Evolutionary conservation across 2,329 filamentous ascomycete genomes (phyloP).

Genomic region (Bipolaris bicolor): DNA sequence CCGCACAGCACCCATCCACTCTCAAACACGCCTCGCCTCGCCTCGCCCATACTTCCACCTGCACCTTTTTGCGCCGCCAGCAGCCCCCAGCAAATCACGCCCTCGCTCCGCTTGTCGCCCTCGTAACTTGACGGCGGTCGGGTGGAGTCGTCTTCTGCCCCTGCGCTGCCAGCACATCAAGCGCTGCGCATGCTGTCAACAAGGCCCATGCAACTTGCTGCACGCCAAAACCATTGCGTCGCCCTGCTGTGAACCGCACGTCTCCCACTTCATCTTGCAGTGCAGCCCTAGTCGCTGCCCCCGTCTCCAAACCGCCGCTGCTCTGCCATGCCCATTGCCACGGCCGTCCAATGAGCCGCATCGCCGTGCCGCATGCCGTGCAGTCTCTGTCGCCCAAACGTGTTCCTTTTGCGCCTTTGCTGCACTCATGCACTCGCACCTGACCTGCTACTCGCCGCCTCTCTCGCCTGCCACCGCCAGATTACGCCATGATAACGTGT

Average conservation of each 20-base stretch:
- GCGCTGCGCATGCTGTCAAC: slow-evolving; percentile 40
- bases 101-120: slow-evolving; percentile 19
- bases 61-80: slow-evolving; percentile 12
- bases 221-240: slow-evolving; percentile 36
- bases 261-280: slow-evolving; percentile 37
- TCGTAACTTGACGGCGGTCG: slow-evolving; percentile 29
- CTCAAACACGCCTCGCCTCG: slow-evolving; percentile 16
- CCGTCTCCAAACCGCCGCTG: slow-evolving; percentile 19
- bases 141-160: slow-evolving; percentile 24
- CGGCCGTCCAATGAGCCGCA: slow-evolving; percentile 30
- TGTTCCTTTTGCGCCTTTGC: slow-evolving; percentile 22
- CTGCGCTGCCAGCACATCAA: slow-evolving; percentile 20
- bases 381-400: slow-evolving; percentile 14
- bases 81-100: slow-evolving; percentile 24
- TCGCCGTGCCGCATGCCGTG: slow-evolving; percentile 23
- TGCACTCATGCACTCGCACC: slow-evolving; percentile 18
- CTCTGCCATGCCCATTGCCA: slow-evolving; percentile 5
- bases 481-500: slow-evolving; percentile 22
- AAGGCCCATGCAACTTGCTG: slow-evolving; percentile 24
- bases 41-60: not conserved
- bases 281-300: slow-evolving; percentile 30
- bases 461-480: not conserved
- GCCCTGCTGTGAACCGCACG: slow-evolving; percentile 35
- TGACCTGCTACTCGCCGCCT: slow-evolving; percentile 5
- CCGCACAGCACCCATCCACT: not conserved